Evolutionary conservation across 2,329 filamentous ascomycete species (phyloP).

Genomic region (Penicillium brevicompactum): DNA sequence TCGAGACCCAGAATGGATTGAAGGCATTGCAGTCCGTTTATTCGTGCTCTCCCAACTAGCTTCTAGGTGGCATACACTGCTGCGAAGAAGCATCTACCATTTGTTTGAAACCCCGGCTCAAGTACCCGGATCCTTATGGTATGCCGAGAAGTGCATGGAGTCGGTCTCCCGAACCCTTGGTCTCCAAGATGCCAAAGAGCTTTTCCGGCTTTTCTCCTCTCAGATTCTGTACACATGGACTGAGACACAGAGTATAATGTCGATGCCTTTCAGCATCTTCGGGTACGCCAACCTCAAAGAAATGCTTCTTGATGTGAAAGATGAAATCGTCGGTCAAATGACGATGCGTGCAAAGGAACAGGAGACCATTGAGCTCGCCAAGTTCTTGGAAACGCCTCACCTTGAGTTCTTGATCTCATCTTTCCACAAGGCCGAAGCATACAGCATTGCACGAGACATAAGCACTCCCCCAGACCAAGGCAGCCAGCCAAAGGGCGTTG

Average conservation of each 20-base stretch:
- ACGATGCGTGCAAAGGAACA: slow-evolving; percentile 76
- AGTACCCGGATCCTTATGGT: slow-evolving; percentile 63
- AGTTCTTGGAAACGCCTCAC: slow-evolving; percentile 56
- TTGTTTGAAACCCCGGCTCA: slow-evolving; percentile 88
- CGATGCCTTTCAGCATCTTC: slow-evolving; percentile 84
- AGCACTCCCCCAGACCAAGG: slow-evolving; percentile 46
- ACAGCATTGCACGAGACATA: slow-evolving; percentile 78
- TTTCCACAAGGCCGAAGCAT: slow-evolving; percentile 80
- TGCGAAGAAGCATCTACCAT: slow-evolving; percentile 86
- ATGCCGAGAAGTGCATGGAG: slow-evolving; percentile 72
- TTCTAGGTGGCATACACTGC: slow-evolving; percentile 79
- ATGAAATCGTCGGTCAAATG: slow-evolving; percentile 77
- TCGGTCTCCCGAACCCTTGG: slow-evolving; percentile 67
- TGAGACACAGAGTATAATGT: slow-evolving; percentile 63
- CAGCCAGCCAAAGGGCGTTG: slow-evolving; percentile 57
- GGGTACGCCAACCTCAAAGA: slow-evolving; percentile 70
- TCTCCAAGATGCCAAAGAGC: slow-evolving; percentile 65
- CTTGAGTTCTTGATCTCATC: slow-evolving; percentile 64
- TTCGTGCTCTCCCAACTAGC: slow-evolving; percentile 76
- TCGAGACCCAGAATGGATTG: slow-evolving; percentile 66
- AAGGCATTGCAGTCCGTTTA: slow-evolving; percentile 84
- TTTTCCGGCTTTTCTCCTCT: slow-evolving; percentile 83
- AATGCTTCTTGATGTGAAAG: slow-evolving; percentile 69
- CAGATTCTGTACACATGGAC: slow-evolving; percentile 94
- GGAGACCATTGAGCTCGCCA: slow-evolving; percentile 63